Conservation (phyloP, 2,329 filamentous ascomycete genomes). For the Aphanocladium album region DNA sequence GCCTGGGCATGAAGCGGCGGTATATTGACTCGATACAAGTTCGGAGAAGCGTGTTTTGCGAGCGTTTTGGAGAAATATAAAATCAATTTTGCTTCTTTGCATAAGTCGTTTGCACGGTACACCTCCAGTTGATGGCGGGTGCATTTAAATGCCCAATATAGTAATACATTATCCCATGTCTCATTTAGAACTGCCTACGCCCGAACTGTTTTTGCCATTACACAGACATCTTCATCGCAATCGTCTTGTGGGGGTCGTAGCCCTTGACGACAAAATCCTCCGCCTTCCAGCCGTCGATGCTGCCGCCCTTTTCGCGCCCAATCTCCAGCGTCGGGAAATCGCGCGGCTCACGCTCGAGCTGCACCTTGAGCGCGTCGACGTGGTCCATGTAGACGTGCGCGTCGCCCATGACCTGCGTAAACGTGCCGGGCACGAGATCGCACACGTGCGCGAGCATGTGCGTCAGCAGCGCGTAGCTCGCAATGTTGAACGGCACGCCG, state of each 20-base stretch:
- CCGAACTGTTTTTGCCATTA: conserved; percentile 27
- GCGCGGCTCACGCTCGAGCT: conserved; percentile 74
- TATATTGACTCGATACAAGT: too few species aligned
- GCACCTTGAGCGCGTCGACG: conserved; percentile 75
- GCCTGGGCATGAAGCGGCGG: too few species aligned
- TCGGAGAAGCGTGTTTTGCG: too few species aligned
- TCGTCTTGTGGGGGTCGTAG: conserved; percentile 85
- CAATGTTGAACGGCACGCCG: conserved; percentile 97
- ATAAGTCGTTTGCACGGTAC: not conserved
- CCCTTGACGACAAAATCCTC: conserved; percentile 85
- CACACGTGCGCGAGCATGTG: conserved; percentile 92
- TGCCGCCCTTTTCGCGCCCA: conserved; percentile 59
- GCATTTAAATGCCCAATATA: not conserved
- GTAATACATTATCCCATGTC: not conserved
- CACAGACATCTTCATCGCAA: conserved; percentile 99
- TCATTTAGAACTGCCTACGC: not conserved
- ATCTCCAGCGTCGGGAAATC: conserved; percentile 79
- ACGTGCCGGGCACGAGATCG: conserved; percentile 74
- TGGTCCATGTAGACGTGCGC: conserved; percentile 96
- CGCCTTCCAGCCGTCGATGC: conserved; percentile 83
- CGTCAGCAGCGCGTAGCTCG: conserved; percentile 85
- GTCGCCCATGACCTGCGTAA: conserved; percentile 96
- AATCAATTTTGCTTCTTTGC: not conserved
- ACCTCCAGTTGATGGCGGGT: conserved; percentile 6
- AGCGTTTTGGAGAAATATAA: too few species aligned